A percentile compares a stretch with the other conserved stretches of the same genome.
phyloP scores from a whole-genome alignment of 192 early-diverging fungal genomes.

The Powellomyces hirtus region DNA sequence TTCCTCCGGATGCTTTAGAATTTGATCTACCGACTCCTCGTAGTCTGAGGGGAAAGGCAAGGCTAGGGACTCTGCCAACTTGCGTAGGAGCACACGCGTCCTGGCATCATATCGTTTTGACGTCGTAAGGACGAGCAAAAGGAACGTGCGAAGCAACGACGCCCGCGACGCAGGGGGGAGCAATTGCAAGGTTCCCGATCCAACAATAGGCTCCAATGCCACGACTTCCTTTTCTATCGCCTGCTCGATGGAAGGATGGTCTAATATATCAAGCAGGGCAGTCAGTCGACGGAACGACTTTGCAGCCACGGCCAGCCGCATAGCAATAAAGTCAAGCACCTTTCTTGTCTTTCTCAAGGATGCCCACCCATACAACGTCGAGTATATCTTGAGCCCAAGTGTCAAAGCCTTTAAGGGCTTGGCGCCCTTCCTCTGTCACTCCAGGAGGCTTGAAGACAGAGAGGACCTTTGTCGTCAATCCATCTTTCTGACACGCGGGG shows the following conservation, averaged over 20 bases:
- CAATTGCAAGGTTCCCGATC: background rate
- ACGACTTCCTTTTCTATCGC: background rate
- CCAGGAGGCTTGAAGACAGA: background rate
- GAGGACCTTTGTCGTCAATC: background rate
- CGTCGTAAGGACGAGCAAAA: conserved; percentile 13
- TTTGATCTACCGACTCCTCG: conserved; percentile 31
- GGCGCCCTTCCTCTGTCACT: background rate
- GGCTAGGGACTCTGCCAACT: conserved; percentile 18
- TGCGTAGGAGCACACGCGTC: conserved; percentile 44
- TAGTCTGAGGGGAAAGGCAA: conserved; percentile 42
- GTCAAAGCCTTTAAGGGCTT: conserved; percentile 11
- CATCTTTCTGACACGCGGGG: background rate
- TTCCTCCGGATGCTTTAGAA: conserved; percentile 39
- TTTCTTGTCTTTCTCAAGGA: conserved; percentile 11
- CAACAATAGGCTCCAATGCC: background rate
- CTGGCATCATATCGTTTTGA: conserved; percentile 45
- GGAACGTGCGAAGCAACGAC: conserved; percentile 12
- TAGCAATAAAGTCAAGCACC: too few species aligned
- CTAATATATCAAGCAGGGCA: too few species aligned
- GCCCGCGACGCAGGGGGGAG: background rate
- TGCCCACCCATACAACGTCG: conserved; percentile 15
- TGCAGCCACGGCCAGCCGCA: too few species aligned
- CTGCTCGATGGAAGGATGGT: background rate
- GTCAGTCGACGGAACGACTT: too few species aligned
- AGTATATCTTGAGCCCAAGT: conserved; percentile 15